Percentiles rank a stretch among this genome's conserved stretches.
Evolutionary conservation across 208 protist species (phyloP).

Genomic region (Trypanosoma vivax): DNA sequence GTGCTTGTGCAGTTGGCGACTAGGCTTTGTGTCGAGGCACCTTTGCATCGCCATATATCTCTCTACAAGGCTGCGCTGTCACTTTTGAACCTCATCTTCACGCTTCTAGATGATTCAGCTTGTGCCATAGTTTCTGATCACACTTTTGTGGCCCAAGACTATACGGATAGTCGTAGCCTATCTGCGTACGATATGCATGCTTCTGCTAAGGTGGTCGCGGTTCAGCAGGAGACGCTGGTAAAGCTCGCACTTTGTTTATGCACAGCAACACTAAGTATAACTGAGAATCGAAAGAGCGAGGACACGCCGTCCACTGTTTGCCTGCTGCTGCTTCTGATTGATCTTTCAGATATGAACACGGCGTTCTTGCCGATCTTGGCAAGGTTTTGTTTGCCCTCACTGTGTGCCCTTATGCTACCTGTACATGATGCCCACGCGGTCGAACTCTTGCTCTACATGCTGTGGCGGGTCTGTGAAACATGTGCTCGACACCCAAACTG

Average conservation of each 20-base stretch:
- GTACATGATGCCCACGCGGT: constrained; percentile 17
- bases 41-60: constrained; percentile 11
- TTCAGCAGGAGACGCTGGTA: neutral
- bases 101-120: constrained; percentile 1
- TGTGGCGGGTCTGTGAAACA: constrained; percentile 21
- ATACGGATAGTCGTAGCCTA: neutral
- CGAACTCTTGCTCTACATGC: constrained; percentile 27
- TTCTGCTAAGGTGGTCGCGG: neutral
- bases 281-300: neutral
- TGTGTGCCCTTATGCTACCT: constrained; percentile 1
- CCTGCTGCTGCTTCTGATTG: constrained; percentile 17
- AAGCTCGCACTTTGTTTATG: constrained; percentile 8
- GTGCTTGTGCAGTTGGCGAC: neutral
- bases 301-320: constrained; percentile 1
- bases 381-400: constrained; percentile 1
- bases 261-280: neutral
- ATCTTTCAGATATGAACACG: constrained; percentile 17
- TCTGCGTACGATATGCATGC: neutral
- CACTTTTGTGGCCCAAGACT: neutral
- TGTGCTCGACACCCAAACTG: constrained; percentile 13
- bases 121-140: neutral
- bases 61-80: constrained; percentile 10
- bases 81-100: constrained; percentile 16
- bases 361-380: constrained; percentile 10
- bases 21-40: constrained; percentile 1